A percentile compares a stretch with the other conserved stretches of the same genome.
Conservation (phyloP, 2,329 filamentous ascomycete species). For the Ramichloridium luteum region DNA sequence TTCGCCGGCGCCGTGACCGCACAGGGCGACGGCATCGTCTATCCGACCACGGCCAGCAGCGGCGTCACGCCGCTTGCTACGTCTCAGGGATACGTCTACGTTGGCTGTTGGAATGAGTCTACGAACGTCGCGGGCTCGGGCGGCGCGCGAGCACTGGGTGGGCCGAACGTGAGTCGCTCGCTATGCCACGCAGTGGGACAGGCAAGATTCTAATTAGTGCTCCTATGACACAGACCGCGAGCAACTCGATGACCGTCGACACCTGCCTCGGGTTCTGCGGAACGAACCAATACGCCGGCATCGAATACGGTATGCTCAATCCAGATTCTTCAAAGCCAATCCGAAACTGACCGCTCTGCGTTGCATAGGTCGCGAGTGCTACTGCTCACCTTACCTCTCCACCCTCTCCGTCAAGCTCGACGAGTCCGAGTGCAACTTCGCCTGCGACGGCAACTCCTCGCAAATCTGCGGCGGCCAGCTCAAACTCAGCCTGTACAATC, state of each 20-base stretch:
- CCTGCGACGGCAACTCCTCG: conserved; percentile 42
- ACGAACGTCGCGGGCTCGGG: conserved; percentile 27
- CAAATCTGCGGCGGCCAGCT: conserved; percentile 44
- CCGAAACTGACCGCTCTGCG: no score
- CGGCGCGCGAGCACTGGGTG: conserved; percentile 34
- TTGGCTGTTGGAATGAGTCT: conserved; percentile 50
- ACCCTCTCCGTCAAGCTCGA: conserved; percentile 35
- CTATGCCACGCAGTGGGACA: no score
- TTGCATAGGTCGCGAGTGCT: conserved; percentile 43
- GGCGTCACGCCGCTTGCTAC: conserved; percentile 14
- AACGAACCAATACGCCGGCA: conserved; percentile 38
- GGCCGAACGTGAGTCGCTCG: conserved; percentile 27
- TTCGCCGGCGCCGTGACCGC: no score
- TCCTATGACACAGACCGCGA: conserved; percentile 19
- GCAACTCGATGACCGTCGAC: conserved; percentile 39
- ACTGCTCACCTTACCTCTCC: conserved; percentile 43
- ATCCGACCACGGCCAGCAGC: conserved; percentile 19
- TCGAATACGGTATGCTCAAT: conserved; percentile 38
- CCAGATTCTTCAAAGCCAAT: neutral
- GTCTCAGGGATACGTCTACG: conserved; percentile 34
- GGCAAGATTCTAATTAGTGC: neutral
- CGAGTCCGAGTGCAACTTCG: conserved; percentile 38
- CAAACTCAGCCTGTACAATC: conserved; percentile 21
- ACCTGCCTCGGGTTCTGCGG: conserved; percentile 42
- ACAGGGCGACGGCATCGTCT: conserved; percentile 15